Base-by-base conservation (phyloP, 805 yeast species). In the Candida incommunis region DNA sequence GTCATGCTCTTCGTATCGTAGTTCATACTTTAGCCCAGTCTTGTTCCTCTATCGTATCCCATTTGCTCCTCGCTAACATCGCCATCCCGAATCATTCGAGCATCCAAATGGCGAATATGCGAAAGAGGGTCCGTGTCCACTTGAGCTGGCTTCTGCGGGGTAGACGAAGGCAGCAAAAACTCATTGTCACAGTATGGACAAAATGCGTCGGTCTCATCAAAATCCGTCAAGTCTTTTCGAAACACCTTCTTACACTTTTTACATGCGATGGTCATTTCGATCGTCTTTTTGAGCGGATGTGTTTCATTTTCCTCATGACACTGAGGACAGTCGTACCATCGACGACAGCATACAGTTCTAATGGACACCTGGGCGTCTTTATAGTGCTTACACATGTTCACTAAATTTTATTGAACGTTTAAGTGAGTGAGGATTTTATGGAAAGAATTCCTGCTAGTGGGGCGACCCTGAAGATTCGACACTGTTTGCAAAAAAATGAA, bases 161-260 rank as follows among this genome's bases (percentile, higher is more conserved):
- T 42, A 44, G 45, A 45, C 11, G 41, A 34, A 15, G 58, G 59
- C n/a, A 60, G 49, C 46, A 60, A 51, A 43, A 53, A 58, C 48
- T 54, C 57, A 43, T 56, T 59, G 42, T 59, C 64, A 41, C 63
- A 60, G 45, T 60, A 54, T 2, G 64, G 64, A 41, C 64, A 60
- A 48, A 48, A 60, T n/a, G 56, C 50, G 46, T 60, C 64, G 2
- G 61, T 40, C 27, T 60, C 64, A 45, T 60, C 64, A 26, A 59
- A 59, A 37, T 60, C 63, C 4, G 55, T 48, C 42, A 60, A 46
- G 37, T 60, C 62, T 49, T 59, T 59, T 41, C 64, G 50, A 50
- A 60, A 60, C 9, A 63, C 64, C 42, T 57, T 57, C 25, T 48
- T 46, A 50, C 64, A 60, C 45, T 56, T 59, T 45, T 60, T 60